A percentile compares a stretch with the other conserved stretches of the same genome.
phyloP scores from a whole-genome alignment of 2,329 filamentous ascomycete genomes.

The Fusarium goolgardi region DNA sequence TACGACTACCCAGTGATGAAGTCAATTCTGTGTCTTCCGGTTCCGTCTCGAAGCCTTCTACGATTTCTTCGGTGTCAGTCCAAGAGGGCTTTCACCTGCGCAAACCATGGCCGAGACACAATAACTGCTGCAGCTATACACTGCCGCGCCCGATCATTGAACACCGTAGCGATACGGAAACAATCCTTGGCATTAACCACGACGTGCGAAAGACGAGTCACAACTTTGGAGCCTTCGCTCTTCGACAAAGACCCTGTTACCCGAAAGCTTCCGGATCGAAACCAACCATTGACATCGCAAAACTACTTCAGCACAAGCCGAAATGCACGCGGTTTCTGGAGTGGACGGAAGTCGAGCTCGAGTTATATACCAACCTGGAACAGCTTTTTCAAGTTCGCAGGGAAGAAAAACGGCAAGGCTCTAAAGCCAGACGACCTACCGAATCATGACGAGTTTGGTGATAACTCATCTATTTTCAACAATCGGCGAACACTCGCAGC shows the following conservation, averaged over 20 bases:
- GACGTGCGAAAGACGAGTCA: conserved; percentile 28
- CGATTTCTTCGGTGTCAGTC: conserved; percentile 80
- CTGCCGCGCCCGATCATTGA: conserved; percentile 35
- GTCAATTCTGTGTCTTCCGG: conserved; percentile 56
- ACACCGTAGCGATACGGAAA: conserved; percentile 17
- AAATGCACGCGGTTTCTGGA: conserved; percentile 37
- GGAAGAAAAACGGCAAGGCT: conserved; percentile 54
- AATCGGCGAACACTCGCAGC: conserved; percentile 75
- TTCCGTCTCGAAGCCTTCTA: conserved; percentile 69
- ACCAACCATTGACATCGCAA: conserved; percentile 22
- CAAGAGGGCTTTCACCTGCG: conserved; percentile 65
- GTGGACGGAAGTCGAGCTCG: conserved; percentile 33
- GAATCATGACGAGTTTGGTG: conserved; percentile 67
- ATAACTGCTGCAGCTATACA: conserved; percentile 32
- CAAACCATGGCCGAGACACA: conserved; percentile 52
- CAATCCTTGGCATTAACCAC: conserved; percentile 24
- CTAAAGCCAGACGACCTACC: conserved; percentile 70
- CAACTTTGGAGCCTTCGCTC: conserved; percentile 49
- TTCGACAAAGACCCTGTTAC: conserved; percentile 44
- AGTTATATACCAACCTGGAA: conserved; percentile 58
- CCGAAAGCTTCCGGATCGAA: conserved; percentile 23
- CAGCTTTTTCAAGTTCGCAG: conserved; percentile 59
- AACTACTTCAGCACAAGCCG: conserved; percentile 50
- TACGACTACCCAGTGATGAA: conserved; percentile 55
- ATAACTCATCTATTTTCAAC: conserved; percentile 69